phyloP scores from a whole-genome alignment of 257 asterid species.

The Voacanga thouarsii region DNA sequence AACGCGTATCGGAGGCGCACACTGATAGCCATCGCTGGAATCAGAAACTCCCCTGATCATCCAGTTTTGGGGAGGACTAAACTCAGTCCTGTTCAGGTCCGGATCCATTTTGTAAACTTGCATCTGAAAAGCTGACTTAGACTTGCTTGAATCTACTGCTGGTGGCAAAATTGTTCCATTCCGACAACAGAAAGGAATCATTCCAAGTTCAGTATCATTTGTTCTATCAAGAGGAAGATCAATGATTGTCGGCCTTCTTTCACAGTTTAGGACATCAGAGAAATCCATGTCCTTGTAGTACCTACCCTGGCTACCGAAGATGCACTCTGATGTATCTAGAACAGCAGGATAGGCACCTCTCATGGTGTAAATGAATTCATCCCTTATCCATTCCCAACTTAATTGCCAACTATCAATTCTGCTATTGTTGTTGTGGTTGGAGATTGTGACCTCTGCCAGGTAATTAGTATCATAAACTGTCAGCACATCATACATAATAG shows the following conservation, averaged over 20 bases:
- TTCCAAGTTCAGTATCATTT: conserved; percentile 53
- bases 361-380: conserved; percentile 62
- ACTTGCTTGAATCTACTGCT: conserved; percentile 39
- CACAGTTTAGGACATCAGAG: conserved; percentile 47
- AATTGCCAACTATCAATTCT: conserved; percentile 58
- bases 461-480: conserved; percentile 43
- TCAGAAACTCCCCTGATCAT: conserved; percentile 37
- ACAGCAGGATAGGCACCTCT: conserved; percentile 55
- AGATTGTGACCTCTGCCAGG: conserved; percentile 56
- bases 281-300: conserved; percentile 42
- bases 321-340: conserved; percentile 46
- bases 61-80: conserved; percentile 65
- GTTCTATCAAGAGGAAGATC: conserved; percentile 57
- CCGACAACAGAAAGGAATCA: conserved; percentile 60
- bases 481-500: conserved; percentile 55
- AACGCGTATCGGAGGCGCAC: conserved; percentile 54
- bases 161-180: conserved; percentile 63
- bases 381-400: conserved; percentile 69
- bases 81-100: conserved; percentile 39
- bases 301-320: conserved; percentile 51
- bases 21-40: conserved; percentile 38
- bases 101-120: conserved; percentile 78
- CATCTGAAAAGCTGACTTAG: conserved; percentile 53
- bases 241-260: conserved; percentile 47
- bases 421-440: conserved; percentile 46